A percentile compares a stretch with the other conserved stretches of the same genome.
Conservation (phyloP, 495 filamentous ascomycete genomes). For the Oidiodendron maius region DNA sequence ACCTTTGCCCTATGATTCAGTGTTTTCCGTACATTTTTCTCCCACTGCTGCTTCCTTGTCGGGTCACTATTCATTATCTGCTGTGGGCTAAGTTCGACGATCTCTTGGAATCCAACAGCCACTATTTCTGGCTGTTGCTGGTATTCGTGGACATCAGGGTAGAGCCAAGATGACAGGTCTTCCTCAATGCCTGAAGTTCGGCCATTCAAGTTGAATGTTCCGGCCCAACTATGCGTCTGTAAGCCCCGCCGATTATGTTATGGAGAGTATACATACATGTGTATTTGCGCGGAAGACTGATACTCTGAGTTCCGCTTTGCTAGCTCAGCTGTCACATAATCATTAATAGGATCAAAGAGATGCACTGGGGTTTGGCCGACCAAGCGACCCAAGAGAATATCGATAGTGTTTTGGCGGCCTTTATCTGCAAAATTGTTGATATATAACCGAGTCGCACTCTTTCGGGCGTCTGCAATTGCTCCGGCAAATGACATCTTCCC, state of each 20-base stretch:
- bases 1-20: slow-evolving; percentile 64
- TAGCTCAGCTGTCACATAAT: slow-evolving; percentile 74
- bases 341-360: slow-evolving; percentile 90
- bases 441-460: slow-evolving; percentile 88
- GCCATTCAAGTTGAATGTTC: slow-evolving; percentile 95
- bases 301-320: slow-evolving; percentile 49
- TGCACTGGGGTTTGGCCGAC: slow-evolving; percentile 79
- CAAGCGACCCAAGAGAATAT: slow-evolving; percentile 78
- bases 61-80: slow-evolving; percentile 99
- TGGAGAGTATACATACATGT: slow-evolving; percentile 24
- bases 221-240: slow-evolving; percentile 62
- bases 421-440: slow-evolving; percentile 98
- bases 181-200: slow-evolving; percentile 65
- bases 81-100: slow-evolving; percentile 91
- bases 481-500: slow-evolving; percentile 96
- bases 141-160: slow-evolving; percentile 43
- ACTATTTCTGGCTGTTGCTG: slow-evolving; percentile 69
- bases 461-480: slow-evolving; percentile 89
- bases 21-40: slow-evolving; percentile 68
- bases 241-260: slow-evolving; percentile 25
- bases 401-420: slow-evolving; percentile 86
- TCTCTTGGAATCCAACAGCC: slow-evolving; percentile 93
- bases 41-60: slow-evolving; percentile 76
- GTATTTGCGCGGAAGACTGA: slow-evolving; percentile 41
- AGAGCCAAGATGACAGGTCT: slow-evolving; percentile 84